These are phyloP conservation scores for Parachaetomium inaequale DNA, from an alignment of 495 filamentous ascomycete genomes.

Conservation along the genomic window DNA sequence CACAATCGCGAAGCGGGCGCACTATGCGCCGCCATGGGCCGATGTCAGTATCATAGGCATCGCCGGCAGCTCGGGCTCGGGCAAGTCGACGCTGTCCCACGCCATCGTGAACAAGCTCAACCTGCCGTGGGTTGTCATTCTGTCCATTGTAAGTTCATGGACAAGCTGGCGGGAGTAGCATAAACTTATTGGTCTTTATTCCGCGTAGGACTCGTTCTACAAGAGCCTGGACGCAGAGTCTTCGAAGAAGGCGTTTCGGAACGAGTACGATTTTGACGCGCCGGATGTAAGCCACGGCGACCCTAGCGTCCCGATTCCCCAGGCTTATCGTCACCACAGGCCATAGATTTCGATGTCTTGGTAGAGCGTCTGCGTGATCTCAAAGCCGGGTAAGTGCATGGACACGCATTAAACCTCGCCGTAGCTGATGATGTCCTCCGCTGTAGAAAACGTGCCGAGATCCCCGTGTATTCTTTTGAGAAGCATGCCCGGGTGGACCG, in stretches of 20 bases:
- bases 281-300: constrained; percentile 53
- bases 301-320: constrained; percentile 3
- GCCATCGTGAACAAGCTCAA: constrained; percentile 87
- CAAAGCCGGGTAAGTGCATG: constrained; percentile 73
- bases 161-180: too few relatives aligned
- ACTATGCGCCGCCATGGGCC: constrained; percentile 92
- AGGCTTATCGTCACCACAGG: constrained; percentile 36
- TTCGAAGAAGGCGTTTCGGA: constrained; percentile 70
- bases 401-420: not conserved
- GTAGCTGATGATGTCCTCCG: constrained; percentile 5
- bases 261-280: constrained; percentile 94
- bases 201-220: constrained; percentile 85
- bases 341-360: constrained; percentile 91
- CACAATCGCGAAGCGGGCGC: constrained; percentile 49
- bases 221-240: constrained; percentile 74
- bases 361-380: constrained; percentile 77
- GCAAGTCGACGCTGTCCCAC: constrained; percentile 92
- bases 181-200: not conserved
- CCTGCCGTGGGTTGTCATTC: constrained; percentile 94
- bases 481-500: constrained; percentile 76
- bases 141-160: constrained; percentile 72
- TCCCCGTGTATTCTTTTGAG: constrained; percentile 93
- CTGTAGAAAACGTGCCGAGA: constrained; percentile 79
- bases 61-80: constrained; percentile 91
- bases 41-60: constrained; percentile 93